These are phyloP conservation scores for Cryptococcus maquisensis DNA, from an alignment of 1,284 basidiomycete species.

Conservation along the genomic window DNA sequence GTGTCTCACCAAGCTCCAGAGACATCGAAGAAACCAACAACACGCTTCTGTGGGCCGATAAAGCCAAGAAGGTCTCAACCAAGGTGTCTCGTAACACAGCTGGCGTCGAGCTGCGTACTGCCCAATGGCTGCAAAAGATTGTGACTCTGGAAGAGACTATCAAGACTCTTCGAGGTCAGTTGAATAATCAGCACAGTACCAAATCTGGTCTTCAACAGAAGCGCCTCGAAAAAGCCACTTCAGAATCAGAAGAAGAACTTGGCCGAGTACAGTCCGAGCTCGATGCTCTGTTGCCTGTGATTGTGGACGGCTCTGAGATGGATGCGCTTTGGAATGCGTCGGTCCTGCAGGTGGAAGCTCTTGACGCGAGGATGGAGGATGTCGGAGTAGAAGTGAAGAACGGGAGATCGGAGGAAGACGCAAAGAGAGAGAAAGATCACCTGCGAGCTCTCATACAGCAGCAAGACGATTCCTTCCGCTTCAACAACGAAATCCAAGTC, in stretches of 20 bases:
- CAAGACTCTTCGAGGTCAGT: slow-evolving; percentile 66
- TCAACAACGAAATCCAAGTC: slow-evolving; percentile 59
- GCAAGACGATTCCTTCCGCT: slow-evolving; percentile 64
- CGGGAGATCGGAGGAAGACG: slow-evolving; percentile 21
- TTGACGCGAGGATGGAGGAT: slow-evolving; percentile 63
- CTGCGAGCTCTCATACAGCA: slow-evolving; percentile 64
- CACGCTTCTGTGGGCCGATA: slow-evolving; percentile 90
- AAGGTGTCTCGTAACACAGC: slow-evolving; percentile 85
- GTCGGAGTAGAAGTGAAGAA: slow-evolving; percentile 59
- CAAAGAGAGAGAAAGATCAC: slow-evolving; percentile 65
- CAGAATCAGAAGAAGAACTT: slow-evolving; percentile 66
- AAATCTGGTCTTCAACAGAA: slow-evolving; percentile 40
- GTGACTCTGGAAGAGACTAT: slow-evolving; percentile 54
- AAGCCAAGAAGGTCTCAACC: slow-evolving; percentile 94
- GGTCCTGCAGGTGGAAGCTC: slow-evolving; percentile 63
- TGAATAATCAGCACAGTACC: slow-evolving; percentile 44
- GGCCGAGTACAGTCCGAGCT: slow-evolving; percentile 64
- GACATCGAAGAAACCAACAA: slow-evolving; percentile 98
- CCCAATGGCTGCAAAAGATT: slow-evolving; percentile 89
- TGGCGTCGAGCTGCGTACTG: slow-evolving; percentile 87
- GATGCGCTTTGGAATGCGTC: slow-evolving; percentile 70
- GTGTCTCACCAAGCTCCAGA: slow-evolving; percentile 84
- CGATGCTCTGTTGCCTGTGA: slow-evolving; percentile 62
- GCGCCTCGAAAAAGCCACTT: slow-evolving; percentile 58
- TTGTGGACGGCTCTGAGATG: slow-evolving; percentile 71